phyloP scores from a whole-genome alignment of 805 yeast species.

The Metschnikowia arizonensis region DNA sequence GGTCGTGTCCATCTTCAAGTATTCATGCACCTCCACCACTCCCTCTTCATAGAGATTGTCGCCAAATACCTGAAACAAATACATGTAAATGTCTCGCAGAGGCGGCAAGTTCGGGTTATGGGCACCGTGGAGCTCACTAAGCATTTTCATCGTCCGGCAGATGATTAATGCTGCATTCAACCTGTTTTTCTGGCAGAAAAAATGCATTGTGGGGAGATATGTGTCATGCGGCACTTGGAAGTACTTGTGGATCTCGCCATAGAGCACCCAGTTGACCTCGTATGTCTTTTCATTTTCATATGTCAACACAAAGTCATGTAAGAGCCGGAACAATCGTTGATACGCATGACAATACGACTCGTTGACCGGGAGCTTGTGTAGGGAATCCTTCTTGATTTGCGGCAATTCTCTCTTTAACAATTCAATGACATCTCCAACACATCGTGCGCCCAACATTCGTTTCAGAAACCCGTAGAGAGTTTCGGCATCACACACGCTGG shows the following conservation, averaged over 20 bases:
- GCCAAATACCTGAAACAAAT: slow-evolving; percentile 60
- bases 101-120: slow-evolving; percentile 16
- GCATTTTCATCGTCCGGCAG: slow-evolving; percentile 55
- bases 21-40: slow-evolving; percentile 57
- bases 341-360: slow-evolving; percentile 26
- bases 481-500: slow-evolving; percentile 24
- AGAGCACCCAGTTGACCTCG: slow-evolving; percentile 57
- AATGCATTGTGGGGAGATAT: slow-evolving; percentile 55
- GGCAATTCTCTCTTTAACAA: slow-evolving; percentile 41
- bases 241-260: slow-evolving; percentile 51
- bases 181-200: slow-evolving; percentile 50
- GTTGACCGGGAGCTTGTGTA: slow-evolving; percentile 24
- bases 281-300: slow-evolving; percentile 28
- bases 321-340: slow-evolving; percentile 23
- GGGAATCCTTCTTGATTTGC: slow-evolving; percentile 27
- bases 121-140: slow-evolving; percentile 49
- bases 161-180: slow-evolving; percentile 60
- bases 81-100: slow-evolving; percentile 49
- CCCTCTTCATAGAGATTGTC: slow-evolving; percentile 58
- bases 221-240: slow-evolving; percentile 56
- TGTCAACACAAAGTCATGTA: slow-evolving; percentile 30
- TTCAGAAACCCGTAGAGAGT: slow-evolving; percentile 27
- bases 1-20: slow-evolving; percentile 56
- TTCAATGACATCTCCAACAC: slow-evolving; percentile 40
- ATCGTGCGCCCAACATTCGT: slow-evolving; percentile 31